These are phyloP conservation scores for Lunasporangiospora selenospora DNA, from an alignment of 192 early-diverging fungal species.

Conservation along the genomic window DNA sequence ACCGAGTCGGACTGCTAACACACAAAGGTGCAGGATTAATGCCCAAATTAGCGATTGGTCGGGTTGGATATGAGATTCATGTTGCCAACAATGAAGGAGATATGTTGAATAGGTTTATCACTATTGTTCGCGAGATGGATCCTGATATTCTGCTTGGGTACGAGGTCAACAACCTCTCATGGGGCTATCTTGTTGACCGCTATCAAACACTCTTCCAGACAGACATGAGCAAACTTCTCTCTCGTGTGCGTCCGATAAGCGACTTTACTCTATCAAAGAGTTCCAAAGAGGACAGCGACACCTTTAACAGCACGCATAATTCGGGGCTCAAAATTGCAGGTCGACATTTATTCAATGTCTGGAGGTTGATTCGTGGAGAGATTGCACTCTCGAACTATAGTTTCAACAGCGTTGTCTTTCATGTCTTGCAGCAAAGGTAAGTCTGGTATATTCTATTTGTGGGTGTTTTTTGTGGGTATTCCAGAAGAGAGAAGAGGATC, in stretches of 20 bases:
- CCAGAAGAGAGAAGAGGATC: no score
- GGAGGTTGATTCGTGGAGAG: conserved; percentile 85
- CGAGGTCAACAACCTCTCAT: conserved; percentile 84
- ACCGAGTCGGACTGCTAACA: conserved; percentile 62
- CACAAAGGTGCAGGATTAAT: conserved; percentile 32
- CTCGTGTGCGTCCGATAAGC: conserved; percentile 7
- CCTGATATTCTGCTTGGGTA: conserved; percentile 91
- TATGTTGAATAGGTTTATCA: conserved; percentile 64
- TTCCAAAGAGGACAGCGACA: conserved; percentile 26
- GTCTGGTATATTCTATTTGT: no score
- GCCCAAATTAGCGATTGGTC: conserved; percentile 36
- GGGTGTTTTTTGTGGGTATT: no score
- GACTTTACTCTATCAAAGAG: conserved; percentile 17
- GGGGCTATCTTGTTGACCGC: conserved; percentile 75
- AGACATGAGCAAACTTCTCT: conserved; percentile 41
- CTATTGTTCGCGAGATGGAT: conserved; percentile 66
- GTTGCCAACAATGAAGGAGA: conserved; percentile 59
- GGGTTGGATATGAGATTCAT: conserved; percentile 41
- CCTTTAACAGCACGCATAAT: conserved; percentile 39
- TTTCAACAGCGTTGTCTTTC: conserved; percentile 74
- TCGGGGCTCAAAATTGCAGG: conserved; percentile 71
- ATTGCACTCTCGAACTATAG: conserved; percentile 80
- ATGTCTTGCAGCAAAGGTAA: conserved; percentile 77
- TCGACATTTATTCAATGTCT: conserved; percentile 87
- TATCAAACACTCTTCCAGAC: conserved; percentile 12